Percentiles rank a stretch among this genome's conserved stretches.
phyloP scores from a whole-genome alignment of 2,329 filamentous ascomycete species.

The Sarocladium kiliense region DNA sequence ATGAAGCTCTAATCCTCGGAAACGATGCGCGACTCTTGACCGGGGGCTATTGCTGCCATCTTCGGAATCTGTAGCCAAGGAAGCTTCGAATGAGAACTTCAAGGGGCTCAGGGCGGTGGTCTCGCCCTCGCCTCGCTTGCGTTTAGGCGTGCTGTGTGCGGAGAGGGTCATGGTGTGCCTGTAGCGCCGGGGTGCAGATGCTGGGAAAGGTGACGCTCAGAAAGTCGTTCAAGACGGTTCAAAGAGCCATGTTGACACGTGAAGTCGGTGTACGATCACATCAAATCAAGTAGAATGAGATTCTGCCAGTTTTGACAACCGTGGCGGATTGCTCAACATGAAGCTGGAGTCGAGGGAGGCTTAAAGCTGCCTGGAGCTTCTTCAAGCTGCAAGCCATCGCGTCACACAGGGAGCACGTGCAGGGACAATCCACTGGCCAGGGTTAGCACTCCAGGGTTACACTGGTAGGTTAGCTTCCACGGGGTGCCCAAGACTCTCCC shows the following conservation, averaged over 20 bases:
- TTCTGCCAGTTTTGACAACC: too few species aligned
- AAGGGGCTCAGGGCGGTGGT: slow-evolving; percentile 23
- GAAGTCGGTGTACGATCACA: neutral
- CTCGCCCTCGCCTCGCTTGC: slow-evolving; percentile 36
- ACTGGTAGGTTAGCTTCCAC: neutral
- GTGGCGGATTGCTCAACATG: too few species aligned
- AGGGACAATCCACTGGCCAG: too few species aligned
- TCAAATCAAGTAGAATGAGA: neutral
- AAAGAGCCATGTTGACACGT: neutral
- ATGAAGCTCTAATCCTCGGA: slow-evolving; percentile 44
- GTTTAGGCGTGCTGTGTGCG: slow-evolving; percentile 34
- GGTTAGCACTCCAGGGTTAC: too few species aligned
- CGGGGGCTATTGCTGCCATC: slow-evolving; percentile 49
- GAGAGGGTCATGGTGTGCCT: neutral
- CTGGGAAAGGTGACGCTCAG: neutral
- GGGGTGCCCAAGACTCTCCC: too few species aligned
- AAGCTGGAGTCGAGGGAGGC: neutral
- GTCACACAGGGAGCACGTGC: neutral
- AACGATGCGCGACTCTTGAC: slow-evolving; percentile 45
- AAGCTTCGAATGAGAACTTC: slow-evolving; percentile 42
- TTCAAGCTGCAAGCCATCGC: neutral
- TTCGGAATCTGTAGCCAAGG: slow-evolving; percentile 25
- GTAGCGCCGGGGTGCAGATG: neutral
- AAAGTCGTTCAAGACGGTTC: neutral
- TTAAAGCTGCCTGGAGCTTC: neutral